Base-by-base conservation (phyloP, 352 stramenopile species). In the Plasmopara muralis region DNA sequence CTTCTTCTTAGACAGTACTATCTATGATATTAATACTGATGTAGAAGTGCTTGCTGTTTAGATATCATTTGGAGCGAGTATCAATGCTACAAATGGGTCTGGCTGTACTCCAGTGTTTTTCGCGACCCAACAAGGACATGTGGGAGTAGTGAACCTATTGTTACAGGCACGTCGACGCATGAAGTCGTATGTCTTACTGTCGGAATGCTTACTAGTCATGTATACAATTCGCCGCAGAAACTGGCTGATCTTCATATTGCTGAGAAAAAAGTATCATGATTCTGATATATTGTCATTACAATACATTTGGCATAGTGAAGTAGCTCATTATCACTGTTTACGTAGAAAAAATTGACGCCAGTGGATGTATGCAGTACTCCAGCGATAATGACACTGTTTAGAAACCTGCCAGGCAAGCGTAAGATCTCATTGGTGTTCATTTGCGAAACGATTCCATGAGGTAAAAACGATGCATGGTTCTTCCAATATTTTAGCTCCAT, bases 31-130 rank as follows among this genome's bases (percentile, higher is more conserved):
- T 2, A 12, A 8, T 35, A 12, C 2, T 35, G 13, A 29, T 49
- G 4, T 49, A 33, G 1, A 31, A 29, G 0, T 44, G 9, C 7
- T 37, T 20, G 12, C 10, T 38, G 37, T 25, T 39, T n/a, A 72
- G 52, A 55, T 79, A 62, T 66, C 56, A 61, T 33, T 35, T 42
- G 77, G 77, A 13, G 77, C 78, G 9, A 88, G 67, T 25, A 55
- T 86, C 34, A 87, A 91, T 47, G 52, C 44, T 0, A 55, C 54
- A 29, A 91, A 91, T 37, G 64, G 43, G 0, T 52, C 61, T 8
- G 78, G 76, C 7, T 91, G 78, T 48, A 87, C 81, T 2, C 60
- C 81, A 25, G 47, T 89, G 13, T 89, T 89, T 55, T 78, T 83
- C n/a, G 81, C 78, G 1, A 57, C 66, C 2, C 79, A 89, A 53